These are phyloP conservation scores for Wickerhamia fluorescens DNA, from an alignment of 805 yeast species.

Conservation along the genomic window DNA sequence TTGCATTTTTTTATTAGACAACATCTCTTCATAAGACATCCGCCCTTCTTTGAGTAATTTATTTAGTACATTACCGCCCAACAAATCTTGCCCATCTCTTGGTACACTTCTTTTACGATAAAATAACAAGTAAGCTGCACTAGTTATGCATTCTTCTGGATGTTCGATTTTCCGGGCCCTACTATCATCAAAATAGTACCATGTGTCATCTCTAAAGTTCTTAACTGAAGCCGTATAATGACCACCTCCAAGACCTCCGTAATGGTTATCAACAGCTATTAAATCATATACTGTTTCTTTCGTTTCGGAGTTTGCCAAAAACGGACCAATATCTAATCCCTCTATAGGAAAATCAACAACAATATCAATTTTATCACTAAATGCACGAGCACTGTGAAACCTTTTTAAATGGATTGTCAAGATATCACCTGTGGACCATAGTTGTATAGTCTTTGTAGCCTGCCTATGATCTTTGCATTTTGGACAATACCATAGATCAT, in stretches of 20 bases:
- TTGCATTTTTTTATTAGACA: slow-evolving; percentile 7
- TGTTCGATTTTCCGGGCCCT: slow-evolving; percentile 51
- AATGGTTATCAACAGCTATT: slow-evolving; percentile 91
- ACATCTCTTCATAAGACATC: slow-evolving; percentile 10
- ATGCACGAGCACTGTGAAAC: slow-evolving; percentile 75
- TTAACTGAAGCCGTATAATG: slow-evolving; percentile 90
- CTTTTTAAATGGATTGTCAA: slow-evolving; percentile 85
- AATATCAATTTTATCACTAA: slow-evolving; percentile 84
- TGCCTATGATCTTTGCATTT: slow-evolving; percentile 80
- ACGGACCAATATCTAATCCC: slow-evolving; percentile 65
- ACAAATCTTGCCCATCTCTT: slow-evolving; percentile 11
- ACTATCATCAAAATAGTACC: slow-evolving; percentile 92
- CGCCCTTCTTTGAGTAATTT: slow-evolving; percentile 38
- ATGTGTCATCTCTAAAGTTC: slow-evolving; percentile 64
- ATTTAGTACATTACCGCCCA: slow-evolving; percentile 45
- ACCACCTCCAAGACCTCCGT: slow-evolving; percentile 95
- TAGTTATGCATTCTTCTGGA: slow-evolving; percentile 55
- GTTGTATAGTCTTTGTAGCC: slow-evolving; percentile 83
- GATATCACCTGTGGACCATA: slow-evolving; percentile 93
- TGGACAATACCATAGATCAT: slow-evolving; percentile 94
- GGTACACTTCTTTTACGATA: slow-evolving; percentile 52
- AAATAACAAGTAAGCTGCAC: slow-evolving; percentile 83
- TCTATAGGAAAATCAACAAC: slow-evolving; percentile 83
- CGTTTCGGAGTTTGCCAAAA: slow-evolving; percentile 34
- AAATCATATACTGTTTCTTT: slow-evolving; percentile 61